Evolutionary conservation across 2,329 filamentous ascomycete genomes (phyloP).

Genomic region (Diplodia sapinea): DNA sequence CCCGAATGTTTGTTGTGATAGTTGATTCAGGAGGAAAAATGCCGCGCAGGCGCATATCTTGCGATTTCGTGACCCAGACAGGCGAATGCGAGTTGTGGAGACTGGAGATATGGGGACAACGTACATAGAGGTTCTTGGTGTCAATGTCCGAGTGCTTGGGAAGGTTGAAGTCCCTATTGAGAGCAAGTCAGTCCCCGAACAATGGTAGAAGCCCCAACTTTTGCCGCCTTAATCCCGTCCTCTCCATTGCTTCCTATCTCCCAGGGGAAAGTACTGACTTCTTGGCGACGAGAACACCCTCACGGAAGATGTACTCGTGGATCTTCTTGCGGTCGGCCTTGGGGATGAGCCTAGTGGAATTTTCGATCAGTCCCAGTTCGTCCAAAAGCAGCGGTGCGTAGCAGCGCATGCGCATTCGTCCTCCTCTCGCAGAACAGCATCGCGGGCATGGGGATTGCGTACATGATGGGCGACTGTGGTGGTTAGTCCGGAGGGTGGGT

Average conservation of each 20-base stretch:
- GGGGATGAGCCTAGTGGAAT: slow-evolving; percentile 76
- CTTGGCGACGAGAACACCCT: slow-evolving; percentile 33
- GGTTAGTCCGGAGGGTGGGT: slow-evolving; percentile 28
- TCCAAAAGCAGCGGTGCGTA: slow-evolving; percentile 50
- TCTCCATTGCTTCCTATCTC: neutral
- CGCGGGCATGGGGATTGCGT: neutral
- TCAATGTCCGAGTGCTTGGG: slow-evolving; percentile 98
- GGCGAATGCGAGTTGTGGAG: neutral
- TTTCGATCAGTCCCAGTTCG: slow-evolving; percentile 17
- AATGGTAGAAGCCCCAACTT: slow-evolving; percentile 63
- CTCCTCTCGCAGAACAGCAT: neutral
- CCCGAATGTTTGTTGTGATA: slow-evolving; percentile 11
- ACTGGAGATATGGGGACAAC: slow-evolving; percentile 34
- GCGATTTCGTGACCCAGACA: neutral
- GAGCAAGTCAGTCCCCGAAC: slow-evolving; percentile 65
- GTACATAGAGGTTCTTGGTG: slow-evolving; percentile 96
- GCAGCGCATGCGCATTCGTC: neutral
- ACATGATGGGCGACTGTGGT: slow-evolving; percentile 32
- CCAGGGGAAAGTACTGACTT: slow-evolving; percentile 28
- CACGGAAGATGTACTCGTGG: slow-evolving; percentile 95
- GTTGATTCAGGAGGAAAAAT: neutral
- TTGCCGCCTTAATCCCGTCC: neutral
- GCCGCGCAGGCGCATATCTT: neutral
- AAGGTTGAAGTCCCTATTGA: slow-evolving; percentile 92
- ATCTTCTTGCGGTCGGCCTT: slow-evolving; percentile 99